Evolutionary conservation across 257 asterid species (phyloP).

Genomic region (Przewalskia tangutica): DNA sequence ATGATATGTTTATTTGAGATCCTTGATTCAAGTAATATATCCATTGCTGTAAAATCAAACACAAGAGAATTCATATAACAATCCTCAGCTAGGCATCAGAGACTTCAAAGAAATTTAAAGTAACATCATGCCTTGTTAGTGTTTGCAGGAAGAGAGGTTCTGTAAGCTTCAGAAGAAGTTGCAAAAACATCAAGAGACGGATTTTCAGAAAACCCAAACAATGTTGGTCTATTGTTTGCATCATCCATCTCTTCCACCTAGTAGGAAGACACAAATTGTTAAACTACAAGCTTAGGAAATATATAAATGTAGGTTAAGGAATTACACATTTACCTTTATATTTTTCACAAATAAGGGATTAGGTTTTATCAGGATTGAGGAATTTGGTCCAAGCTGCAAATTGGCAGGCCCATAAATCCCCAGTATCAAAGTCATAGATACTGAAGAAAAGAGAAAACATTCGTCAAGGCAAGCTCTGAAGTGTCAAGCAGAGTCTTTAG

Average conservation of each 20-base stretch:
- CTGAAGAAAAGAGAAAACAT: conserved; percentile 28
- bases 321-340: conserved; percentile 41
- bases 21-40: conserved; percentile 59
- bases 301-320: background rate
- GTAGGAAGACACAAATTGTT: conserved; percentile 13
- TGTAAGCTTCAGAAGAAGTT: conserved; percentile 57
- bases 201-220: conserved; percentile 44
- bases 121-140: conserved; percentile 54
- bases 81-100: background rate
- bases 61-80: conserved; percentile 3
- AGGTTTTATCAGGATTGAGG: conserved; percentile 62
- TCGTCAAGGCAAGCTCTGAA: background rate
- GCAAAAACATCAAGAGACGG: conserved; percentile 50
- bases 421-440: conserved; percentile 42
- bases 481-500: background rate
- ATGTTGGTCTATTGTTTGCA: conserved; percentile 30
- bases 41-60: conserved; percentile 56
- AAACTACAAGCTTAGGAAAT: conserved; percentile 3
- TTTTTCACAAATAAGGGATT: conserved; percentile 50
- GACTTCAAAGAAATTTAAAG: conserved; percentile 2
- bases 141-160: conserved; percentile 27
- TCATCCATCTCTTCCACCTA: conserved; percentile 49
- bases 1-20: conserved; percentile 58
- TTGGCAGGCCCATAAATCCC: conserved; percentile 58
- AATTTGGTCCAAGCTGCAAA: conserved; percentile 62